Conservation (phyloP, 2,329 filamentous ascomycete genomes). For the Fragosphaeria purpurea region DNA sequence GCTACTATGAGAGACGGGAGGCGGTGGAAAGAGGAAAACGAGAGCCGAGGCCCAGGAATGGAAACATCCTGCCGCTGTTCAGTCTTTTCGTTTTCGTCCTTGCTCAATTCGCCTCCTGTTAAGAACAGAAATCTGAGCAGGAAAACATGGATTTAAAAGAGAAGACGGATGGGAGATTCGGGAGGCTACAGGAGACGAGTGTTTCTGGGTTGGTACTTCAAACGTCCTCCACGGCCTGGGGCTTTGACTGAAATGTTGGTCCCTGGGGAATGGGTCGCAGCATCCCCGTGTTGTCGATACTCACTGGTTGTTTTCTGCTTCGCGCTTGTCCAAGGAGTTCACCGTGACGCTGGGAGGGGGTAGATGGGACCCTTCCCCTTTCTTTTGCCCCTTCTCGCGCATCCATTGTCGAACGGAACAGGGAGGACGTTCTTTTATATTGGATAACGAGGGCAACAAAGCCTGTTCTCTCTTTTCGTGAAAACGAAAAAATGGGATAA, state of each 20-base stretch:
- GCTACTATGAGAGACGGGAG: no score
- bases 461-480: background rate
- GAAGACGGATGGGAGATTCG: background rate
- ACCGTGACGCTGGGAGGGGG: no score
- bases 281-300: no score
- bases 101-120: background rate
- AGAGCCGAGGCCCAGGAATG: no score
- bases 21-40: no score
- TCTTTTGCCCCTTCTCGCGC: background rate
- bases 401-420: background rate
- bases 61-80: no score
- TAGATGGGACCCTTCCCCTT: no score
- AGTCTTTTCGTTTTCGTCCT: background rate
- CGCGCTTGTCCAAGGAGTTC: background rate
- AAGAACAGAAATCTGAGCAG: constrained; percentile 29
- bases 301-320: background rate
- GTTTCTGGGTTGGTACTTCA: background rate
- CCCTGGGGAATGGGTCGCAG: no score
- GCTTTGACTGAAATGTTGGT: no score
- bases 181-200: background rate
- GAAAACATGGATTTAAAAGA: background rate
- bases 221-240: no score
- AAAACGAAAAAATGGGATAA: background rate
- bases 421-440: background rate
- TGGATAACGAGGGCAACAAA: background rate